These are phyloP conservation scores for Scytalidium sp. DNA, from an alignment of 2,329 filamentous ascomycete genomes.

Conservation along the genomic window DNA sequence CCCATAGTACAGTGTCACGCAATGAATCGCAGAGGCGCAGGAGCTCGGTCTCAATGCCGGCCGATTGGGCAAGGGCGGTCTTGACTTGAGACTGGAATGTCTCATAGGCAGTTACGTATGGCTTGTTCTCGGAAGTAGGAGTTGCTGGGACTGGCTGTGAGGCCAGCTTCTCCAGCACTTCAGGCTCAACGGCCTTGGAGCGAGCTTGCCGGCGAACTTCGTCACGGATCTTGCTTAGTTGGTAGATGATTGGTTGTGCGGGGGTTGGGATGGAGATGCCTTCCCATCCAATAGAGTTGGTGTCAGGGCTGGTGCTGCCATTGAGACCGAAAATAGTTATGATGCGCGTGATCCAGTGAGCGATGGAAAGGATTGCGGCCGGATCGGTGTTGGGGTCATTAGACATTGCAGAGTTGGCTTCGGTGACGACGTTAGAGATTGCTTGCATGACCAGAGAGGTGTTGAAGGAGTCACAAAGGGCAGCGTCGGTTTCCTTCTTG, in stretches of 20 bases:
- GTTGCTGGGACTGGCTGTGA: conserved; percentile 40
- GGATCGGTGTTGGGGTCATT: conserved; percentile 38
- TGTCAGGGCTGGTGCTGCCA: conserved; percentile 42
- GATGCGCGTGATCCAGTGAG: conserved; percentile 75
- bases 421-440: conserved; percentile 72
- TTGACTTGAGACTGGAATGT: conserved; percentile 39
- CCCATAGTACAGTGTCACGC: conserved; percentile 74
- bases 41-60: conserved; percentile 57
- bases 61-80: conserved; percentile 46
- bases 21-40: conserved; percentile 74
- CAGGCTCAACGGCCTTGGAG: conserved; percentile 42
- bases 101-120: conserved; percentile 22
- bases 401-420: conserved; percentile 60
- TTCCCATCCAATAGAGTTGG: conserved; percentile 53
- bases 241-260: conserved; percentile 40
- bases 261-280: conserved; percentile 38
- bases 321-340: conserved; percentile 83
- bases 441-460: conserved; percentile 72
- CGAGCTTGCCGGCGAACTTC: conserved; percentile 30
- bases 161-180: conserved; percentile 41
- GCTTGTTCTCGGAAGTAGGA: conserved; percentile 36
- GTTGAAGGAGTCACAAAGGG: conserved; percentile 79
- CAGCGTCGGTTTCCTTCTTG: conserved; percentile 49
- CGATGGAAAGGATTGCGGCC: conserved; percentile 48
- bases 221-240: conserved; percentile 36